These are phyloP conservation scores for Cyclospora cayetanensis DNA, from an alignment of 169 alveolate species.

Conservation along the genomic window DNA sequence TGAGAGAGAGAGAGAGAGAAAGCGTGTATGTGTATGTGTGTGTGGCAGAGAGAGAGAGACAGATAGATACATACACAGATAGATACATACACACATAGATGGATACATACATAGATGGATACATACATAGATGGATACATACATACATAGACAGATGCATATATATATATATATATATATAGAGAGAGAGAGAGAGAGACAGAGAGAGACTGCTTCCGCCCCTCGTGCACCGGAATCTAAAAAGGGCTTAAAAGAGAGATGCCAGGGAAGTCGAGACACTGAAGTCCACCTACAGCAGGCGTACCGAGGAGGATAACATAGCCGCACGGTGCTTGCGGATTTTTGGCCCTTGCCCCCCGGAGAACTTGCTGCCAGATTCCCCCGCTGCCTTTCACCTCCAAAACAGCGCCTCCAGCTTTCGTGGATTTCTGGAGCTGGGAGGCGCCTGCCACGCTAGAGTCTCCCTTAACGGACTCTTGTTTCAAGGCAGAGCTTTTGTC, in stretches of 20 bases:
- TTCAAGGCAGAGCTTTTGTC: no score
- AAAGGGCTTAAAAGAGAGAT: background rate
- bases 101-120: background rate
- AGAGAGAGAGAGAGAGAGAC: background rate
- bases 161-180: background rate
- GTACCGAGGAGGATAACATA: constrained; percentile 11
- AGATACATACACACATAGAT: background rate
- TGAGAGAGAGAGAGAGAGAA: background rate
- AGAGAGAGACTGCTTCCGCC: background rate
- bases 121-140: background rate
- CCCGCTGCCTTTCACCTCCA: constrained; percentile 1
- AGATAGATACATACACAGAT: background rate
- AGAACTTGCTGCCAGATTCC: constrained; percentile 44
- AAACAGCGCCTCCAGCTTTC: no score
- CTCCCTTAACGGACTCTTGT: no score
- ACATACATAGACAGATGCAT: background rate
- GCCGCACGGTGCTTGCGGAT: background rate
- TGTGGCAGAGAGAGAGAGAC: background rate
- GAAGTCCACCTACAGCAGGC: background rate
- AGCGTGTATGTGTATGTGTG: no score
- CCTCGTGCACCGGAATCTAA: no score
- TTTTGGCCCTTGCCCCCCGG: background rate
- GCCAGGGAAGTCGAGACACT: background rate
- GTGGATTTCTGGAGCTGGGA: no score
- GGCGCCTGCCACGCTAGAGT: no score